phyloP scores from a whole-genome alignment of 495 filamentous ascomycete species.

The Astrothelium subdiscretum region DNA sequence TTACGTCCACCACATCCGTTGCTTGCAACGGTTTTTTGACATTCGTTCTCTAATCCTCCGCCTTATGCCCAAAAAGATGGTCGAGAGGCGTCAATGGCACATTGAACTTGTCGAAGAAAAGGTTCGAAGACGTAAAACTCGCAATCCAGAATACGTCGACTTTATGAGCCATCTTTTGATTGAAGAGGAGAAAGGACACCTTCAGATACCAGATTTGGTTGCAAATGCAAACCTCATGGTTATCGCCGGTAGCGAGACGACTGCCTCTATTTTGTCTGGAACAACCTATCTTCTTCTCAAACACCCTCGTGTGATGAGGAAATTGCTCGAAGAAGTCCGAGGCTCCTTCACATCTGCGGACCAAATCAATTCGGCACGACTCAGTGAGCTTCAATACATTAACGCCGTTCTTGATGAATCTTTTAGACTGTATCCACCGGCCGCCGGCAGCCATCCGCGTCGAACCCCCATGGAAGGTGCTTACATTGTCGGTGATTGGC shows the following conservation, averaged over 20 bases:
- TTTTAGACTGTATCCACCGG: constrained; percentile 7
- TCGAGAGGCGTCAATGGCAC: constrained; percentile 22
- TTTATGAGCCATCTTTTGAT: constrained; percentile 29
- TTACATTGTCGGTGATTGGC: constrained; percentile 3
- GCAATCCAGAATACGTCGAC: constrained; percentile 18
- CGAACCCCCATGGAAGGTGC: not conserved
- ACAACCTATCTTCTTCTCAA: constrained; percentile 40
- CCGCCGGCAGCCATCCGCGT: constrained; percentile 3
- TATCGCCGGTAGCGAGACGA: constrained; percentile 48
- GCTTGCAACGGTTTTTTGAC: constrained; percentile 1
- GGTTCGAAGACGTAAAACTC: constrained; percentile 30
- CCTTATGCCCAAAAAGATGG: constrained; percentile 17
- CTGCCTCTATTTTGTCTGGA: constrained; percentile 37
- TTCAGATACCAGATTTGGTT: constrained; percentile 32
- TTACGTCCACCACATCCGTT: constrained; percentile 13
- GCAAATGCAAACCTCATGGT: constrained; percentile 31
- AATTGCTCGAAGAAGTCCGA: constrained; percentile 35
- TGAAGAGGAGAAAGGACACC: constrained; percentile 11
- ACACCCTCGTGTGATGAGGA: constrained; percentile 28
- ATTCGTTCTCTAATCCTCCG: constrained; percentile 15
- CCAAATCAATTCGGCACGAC: constrained; percentile 5
- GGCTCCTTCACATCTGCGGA: constrained; percentile 28
- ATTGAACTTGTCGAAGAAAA: constrained; percentile 32
- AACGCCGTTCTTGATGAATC: constrained; percentile 8
- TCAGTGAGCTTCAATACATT: constrained; percentile 8